Percentiles rank a stretch among this genome's conserved stretches.
Conservation (phyloP, 2,329 filamentous ascomycete species). For the Helicocarpus griseus region DNA sequence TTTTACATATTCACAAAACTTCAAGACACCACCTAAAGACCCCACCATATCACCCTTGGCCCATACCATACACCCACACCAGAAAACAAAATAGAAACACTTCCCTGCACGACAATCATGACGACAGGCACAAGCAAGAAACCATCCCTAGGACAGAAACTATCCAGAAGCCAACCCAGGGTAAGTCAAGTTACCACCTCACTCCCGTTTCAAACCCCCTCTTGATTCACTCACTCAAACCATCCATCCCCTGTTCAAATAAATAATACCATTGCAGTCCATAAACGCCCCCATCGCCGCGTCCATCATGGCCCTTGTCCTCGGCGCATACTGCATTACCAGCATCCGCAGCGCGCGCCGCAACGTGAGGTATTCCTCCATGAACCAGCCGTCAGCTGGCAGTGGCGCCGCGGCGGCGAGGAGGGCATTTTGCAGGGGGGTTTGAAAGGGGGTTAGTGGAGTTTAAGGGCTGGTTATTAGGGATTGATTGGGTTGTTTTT, state of each 20-base stretch:
- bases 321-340: conserved; percentile 53
- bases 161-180: conserved; percentile 13
- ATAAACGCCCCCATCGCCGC: conserved; percentile 51
- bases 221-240: background rate
- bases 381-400: background rate
- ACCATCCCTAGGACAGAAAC: conserved; percentile 9
- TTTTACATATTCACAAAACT: too few relatives aligned
- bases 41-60: background rate
- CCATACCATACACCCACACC: background rate
- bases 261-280: conserved; percentile 5
- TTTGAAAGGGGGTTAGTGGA: too few relatives aligned
- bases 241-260: too few relatives aligned
- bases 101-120: background rate
- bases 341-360: conserved; percentile 57
- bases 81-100: background rate
- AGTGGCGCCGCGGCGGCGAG: background rate
- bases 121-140: background rate
- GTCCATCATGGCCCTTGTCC: conserved; percentile 50
- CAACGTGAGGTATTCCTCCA: conserved; percentile 40
- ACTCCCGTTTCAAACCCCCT: background rate
- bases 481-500: too few relatives aligned
- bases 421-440: background rate
- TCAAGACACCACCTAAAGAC: too few relatives aligned
- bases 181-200: conserved; percentile 10
- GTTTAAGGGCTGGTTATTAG: background rate